Evolutionary conservation across 2,329 filamentous ascomycete species (phyloP), one percentile per base, ranked within the genome.

Genomic region (Penicillium aurantiogriseum): DNA sequence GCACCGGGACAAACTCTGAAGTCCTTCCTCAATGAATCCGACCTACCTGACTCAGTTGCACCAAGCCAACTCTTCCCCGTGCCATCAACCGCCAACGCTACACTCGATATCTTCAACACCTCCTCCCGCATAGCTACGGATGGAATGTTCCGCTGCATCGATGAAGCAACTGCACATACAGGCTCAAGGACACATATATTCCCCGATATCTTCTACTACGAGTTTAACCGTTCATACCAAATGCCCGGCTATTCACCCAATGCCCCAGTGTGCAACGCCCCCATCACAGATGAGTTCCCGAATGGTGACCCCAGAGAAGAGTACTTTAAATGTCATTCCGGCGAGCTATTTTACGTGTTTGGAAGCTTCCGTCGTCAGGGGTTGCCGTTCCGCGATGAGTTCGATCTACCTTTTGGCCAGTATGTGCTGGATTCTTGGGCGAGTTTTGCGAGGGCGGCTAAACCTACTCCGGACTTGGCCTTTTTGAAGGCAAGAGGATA

Each of bases 101-200:
- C 83, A 0, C 76, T 83, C 7, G 79, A 84, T 58, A 75, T 84
- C 2, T 86, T 82, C 76, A 85, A 84, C 58, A 75, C 82, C 35
- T 79, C 79, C 21, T 74, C 81, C 7, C 81, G 81, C 6, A 74
- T 86, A 40, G 79, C 82, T 3, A 86, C 84, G 2, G 84, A 87
- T 68, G 81, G 78, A 51, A 79, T 80, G 9, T 86, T 86, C 75
- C 80, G 83, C 56, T 87, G 85, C 67, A 73, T 83, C 50, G 82
- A 85, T 66, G 79, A 86, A 68, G 83, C 83, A 5, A 86, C 84
- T 3, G 80, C 80, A 7, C 81, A 80, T 64, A 76, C 81, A 0
- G 83, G 79, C 3, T 71, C 80, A 0, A 57, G 60, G 17, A 78
- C 76, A 17, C 70, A 73, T 3, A 77, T 79, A 0, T 81, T 85